Percentiles rank a stretch among this genome's conserved stretches.
Conservation (phyloP, 2,329 filamentous ascomycete genomes). For the Rhynchosporium secalis region DNA sequence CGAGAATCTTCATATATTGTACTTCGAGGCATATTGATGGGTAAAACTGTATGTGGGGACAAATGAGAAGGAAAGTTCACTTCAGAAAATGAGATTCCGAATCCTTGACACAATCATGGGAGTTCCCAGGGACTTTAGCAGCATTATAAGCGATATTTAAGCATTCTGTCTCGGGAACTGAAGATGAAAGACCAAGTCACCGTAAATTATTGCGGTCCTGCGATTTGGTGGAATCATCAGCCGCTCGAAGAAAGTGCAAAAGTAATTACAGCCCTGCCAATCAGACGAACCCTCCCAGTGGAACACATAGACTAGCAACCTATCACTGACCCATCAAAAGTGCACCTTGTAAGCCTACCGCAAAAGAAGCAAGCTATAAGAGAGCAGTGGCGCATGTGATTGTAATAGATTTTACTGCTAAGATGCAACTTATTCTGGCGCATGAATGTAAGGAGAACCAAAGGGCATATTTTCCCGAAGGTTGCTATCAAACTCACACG, state of each 20-base stretch:
- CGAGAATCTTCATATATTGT: constrained; percentile 4
- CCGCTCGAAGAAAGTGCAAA: constrained; percentile 15
- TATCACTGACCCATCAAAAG: constrained; percentile 10
- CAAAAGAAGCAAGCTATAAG: constrained; percentile 9
- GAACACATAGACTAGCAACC: constrained; percentile 9
- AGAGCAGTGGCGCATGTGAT: background rate
- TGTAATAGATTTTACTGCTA: constrained; percentile 1
- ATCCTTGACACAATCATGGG: constrained; percentile 8
- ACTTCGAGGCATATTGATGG: constrained; percentile 6
- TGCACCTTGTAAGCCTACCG: constrained; percentile 12
- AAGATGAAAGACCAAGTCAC: background rate
- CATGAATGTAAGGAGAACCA: constrained; percentile 12
- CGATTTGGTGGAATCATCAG: constrained; percentile 8
- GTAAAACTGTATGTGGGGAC: background rate
- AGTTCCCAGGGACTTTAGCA: background rate
- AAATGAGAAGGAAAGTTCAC: constrained; percentile 1
- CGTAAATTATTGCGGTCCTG: background rate
- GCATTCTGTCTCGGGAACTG: constrained; percentile 2
- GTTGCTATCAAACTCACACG: constrained; percentile 1
- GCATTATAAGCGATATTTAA: constrained; percentile 9
- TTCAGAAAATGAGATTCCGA: constrained; percentile 1
- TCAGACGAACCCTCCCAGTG: constrained; percentile 8
- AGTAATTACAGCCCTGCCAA: constrained; percentile 4
- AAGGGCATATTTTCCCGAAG: constrained; percentile 12
- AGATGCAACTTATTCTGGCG: constrained; percentile 4